These are phyloP conservation scores for Chaetomidium leptoderma DNA, from an alignment of 495 filamentous ascomycete species.

Conservation along the genomic window DNA sequence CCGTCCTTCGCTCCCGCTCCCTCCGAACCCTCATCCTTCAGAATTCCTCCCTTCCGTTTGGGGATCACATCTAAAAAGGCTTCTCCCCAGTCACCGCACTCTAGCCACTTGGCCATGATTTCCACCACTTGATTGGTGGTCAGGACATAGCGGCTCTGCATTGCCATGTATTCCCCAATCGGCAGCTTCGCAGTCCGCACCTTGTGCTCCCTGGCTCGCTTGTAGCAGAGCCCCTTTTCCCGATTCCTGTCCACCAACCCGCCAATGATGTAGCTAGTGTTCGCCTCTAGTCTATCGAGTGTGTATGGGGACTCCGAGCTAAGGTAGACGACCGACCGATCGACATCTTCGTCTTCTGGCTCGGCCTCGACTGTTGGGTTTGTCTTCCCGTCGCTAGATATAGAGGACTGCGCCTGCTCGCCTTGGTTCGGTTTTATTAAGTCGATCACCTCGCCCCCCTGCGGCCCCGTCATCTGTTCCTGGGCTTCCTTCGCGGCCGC, in stretches of 20 bases:
- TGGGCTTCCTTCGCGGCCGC: conserved; percentile 57
- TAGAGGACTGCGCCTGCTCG: conserved; percentile 22
- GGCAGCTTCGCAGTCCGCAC: conserved; percentile 86
- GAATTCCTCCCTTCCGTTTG: conserved; percentile 69
- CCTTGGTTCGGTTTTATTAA: conserved; percentile 45
- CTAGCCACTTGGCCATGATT: conserved; percentile 92
- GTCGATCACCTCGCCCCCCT: conserved; percentile 53
- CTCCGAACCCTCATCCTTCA: conserved; percentile 39
- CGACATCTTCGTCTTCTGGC: conserved; percentile 34
- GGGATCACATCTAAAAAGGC: conserved; percentile 86
- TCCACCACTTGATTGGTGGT: conserved; percentile 93
- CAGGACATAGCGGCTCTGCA: conserved; percentile 77
- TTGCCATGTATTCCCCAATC: conserved; percentile 86
- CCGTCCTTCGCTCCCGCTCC: conserved; percentile 27
- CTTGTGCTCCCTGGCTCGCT: conserved; percentile 64
- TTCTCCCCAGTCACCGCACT: conserved; percentile 80
- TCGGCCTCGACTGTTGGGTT: conserved; percentile 21
- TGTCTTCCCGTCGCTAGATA: not conserved
- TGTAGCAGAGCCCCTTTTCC: conserved; percentile 91
- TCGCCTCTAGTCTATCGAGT: conserved; percentile 70
- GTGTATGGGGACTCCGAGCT: conserved; percentile 81
- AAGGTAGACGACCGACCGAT: conserved; percentile 68
- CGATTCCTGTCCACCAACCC: conserved; percentile 93
- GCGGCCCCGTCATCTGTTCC: conserved; percentile 52
- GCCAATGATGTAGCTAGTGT: conserved; percentile 88